phyloP scores from a whole-genome alignment of 768 basidiomycete species.

The Dacryopinax spathularia region DNA sequence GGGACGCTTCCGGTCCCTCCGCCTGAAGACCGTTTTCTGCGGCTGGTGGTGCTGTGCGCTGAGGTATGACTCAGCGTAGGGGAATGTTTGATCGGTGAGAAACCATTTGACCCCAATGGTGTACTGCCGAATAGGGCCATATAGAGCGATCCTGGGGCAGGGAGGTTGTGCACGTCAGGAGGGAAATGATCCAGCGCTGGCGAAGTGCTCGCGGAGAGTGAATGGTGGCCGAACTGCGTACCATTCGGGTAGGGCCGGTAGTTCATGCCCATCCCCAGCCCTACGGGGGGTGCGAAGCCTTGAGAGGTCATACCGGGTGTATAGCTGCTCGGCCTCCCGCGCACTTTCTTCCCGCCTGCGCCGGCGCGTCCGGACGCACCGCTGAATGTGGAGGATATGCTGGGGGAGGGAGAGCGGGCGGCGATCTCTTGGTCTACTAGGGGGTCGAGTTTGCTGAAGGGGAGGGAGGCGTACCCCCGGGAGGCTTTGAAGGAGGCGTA shows the following conservation, averaged over 20 bases:
- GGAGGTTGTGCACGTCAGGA: background rate
- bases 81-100: background rate
- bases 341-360: background rate
- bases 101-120: background rate
- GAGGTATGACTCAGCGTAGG: background rate
- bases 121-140: background rate
- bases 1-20: background rate
- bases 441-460: background rate
- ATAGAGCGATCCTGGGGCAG: background rate
- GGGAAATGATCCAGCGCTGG: background rate
- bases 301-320: background rate
- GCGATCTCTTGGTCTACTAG: background rate
- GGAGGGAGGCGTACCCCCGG: background rate
- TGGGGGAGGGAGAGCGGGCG: background rate
- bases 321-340: background rate
- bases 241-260: no score
- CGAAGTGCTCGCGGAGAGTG: background rate
- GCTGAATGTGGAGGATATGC: background rate
- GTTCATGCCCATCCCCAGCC: background rate
- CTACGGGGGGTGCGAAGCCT: background rate
- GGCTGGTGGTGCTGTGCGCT: background rate
- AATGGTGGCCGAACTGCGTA: background rate
- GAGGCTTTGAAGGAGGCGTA: constrained; percentile 2
- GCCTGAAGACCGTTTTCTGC: background rate
- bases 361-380: background rate